Percentiles rank a stretch among this genome's conserved stretches.
phyloP scores from a whole-genome alignment of 148 eudicot genomes.

The Diospyros lotus region DNA sequence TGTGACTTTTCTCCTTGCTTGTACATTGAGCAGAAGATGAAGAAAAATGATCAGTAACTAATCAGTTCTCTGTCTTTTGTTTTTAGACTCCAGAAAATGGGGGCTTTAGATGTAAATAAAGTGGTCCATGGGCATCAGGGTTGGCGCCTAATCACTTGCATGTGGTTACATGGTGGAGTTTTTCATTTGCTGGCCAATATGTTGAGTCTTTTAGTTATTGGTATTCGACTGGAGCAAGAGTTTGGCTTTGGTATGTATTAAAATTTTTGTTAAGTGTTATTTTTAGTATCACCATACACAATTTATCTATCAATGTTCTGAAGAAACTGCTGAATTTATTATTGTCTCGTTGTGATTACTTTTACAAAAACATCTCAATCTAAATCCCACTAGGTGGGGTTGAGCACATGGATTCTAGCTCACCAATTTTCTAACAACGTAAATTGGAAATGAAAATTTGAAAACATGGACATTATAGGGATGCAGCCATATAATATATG shows the following conservation, averaged over 20 bases:
- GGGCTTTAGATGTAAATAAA: conserved; percentile 67
- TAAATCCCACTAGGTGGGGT: too few relatives aligned
- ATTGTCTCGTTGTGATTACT: not conserved
- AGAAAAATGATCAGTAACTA: not conserved
- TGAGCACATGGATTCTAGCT: too few relatives aligned
- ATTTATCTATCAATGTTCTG: not conserved
- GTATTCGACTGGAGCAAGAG: conserved; percentile 75
- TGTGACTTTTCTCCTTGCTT: not conserved
- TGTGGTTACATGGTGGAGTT: conserved; percentile 95
- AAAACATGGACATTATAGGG: too few relatives aligned
- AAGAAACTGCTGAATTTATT: not conserved
- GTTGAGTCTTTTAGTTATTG: conserved; percentile 74
- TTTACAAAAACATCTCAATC: too few relatives aligned
- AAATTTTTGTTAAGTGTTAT: not conserved
- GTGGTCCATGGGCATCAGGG: conserved; percentile 67
- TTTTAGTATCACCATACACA: not conserved
- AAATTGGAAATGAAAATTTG: too few relatives aligned
- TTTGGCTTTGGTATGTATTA: conserved; percentile 73
- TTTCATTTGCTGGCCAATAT: conserved; percentile 79
- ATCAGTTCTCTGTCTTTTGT: not conserved
- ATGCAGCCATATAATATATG: too few relatives aligned
- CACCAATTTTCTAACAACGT: too few relatives aligned
- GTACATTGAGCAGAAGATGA: not conserved
- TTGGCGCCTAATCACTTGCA: conserved; percentile 85
- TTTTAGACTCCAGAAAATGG: conserved; percentile 78